Evolutionary conservation across 306 rosid species (phyloP).

Genomic region (Quercus alba): DNA sequence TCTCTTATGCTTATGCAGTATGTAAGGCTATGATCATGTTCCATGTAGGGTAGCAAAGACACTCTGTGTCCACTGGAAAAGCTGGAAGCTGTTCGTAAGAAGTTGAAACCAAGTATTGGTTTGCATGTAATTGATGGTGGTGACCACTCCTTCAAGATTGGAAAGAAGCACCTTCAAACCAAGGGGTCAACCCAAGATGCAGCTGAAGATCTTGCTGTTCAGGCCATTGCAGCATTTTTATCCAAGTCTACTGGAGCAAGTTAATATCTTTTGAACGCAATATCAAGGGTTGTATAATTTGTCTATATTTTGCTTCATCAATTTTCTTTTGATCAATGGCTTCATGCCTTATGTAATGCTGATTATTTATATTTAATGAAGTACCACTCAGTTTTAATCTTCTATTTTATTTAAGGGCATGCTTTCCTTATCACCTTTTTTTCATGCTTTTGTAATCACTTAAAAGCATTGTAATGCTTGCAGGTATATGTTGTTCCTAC

Average conservation of each 20-base stretch:
- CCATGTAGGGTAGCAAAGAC: constrained; percentile 78
- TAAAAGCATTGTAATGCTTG: not conserved
- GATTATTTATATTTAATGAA: not conserved
- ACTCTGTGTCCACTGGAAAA: constrained; percentile 67
- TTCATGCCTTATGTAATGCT: not conserved
- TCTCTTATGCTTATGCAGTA: constrained; percentile 8
- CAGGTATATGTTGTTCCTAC: not conserved
- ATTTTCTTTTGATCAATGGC: not conserved
- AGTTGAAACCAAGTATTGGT: constrained; percentile 55
- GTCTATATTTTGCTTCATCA: constrained; percentile 3
- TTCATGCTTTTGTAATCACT: no score
- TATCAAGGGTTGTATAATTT: constrained; percentile 24
- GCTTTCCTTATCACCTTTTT: not conserved
- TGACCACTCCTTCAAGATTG: constrained; percentile 88
- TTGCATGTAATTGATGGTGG: constrained; percentile 84
- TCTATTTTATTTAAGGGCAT: not conserved
- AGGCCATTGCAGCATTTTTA: constrained; percentile 58
- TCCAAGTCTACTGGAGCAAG: constrained; percentile 38
- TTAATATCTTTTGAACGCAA: constrained; percentile 9
- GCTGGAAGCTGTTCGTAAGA: constrained; percentile 65
- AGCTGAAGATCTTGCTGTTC: constrained; percentile 63
- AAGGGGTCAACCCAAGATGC: constrained; percentile 52
- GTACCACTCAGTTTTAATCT: not conserved
- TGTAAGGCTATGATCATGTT: constrained; percentile 7
- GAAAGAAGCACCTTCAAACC: constrained; percentile 78